phyloP scores from a whole-genome alignment of 106 monocot genomes.

The Apostasia ramifera region DNA sequence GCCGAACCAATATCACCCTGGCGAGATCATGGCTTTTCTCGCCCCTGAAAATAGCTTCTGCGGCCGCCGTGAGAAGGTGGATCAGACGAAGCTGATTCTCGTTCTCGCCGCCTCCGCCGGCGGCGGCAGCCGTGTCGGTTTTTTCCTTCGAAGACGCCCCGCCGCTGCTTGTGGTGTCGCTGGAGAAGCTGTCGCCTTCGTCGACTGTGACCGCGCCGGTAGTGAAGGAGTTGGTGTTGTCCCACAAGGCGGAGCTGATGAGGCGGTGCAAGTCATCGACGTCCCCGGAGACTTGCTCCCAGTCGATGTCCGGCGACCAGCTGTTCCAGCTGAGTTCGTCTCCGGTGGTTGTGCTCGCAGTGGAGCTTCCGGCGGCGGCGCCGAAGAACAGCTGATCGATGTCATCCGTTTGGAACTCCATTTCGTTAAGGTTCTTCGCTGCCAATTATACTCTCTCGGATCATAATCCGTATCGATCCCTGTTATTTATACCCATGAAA shows the following conservation, averaged over 20 bases:
- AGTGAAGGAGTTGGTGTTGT: neutral
- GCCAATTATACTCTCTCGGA: too few species aligned
- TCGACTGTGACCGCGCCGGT: neutral
- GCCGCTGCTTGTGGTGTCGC: slow-evolving; percentile 6
- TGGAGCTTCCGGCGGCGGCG: slow-evolving; percentile 30
- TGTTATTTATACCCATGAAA: too few species aligned
- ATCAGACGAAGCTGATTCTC: slow-evolving; percentile 24
- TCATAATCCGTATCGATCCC: too few species aligned
- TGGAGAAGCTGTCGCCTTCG: neutral
- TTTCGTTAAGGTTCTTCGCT: too few species aligned
- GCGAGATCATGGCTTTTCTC: slow-evolving; percentile 31
- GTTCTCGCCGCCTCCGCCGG: neutral
- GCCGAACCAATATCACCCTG: slow-evolving; percentile 59
- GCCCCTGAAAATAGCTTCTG: slow-evolving; percentile 27
- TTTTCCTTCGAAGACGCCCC: neutral
- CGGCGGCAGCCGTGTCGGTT: neutral
- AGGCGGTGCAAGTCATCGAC: slow-evolving; percentile 16
- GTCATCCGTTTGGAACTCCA: too few species aligned
- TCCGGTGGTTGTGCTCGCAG: slow-evolving; percentile 11
- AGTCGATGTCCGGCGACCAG: slow-evolving; percentile 20
- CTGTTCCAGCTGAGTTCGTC: slow-evolving; percentile 3
- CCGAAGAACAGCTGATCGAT: too few species aligned
- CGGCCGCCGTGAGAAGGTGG: slow-evolving; percentile 36
- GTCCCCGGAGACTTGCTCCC: slow-evolving; percentile 14
- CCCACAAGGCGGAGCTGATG: slow-evolving; percentile 12